Evolutionary conservation across 2,329 filamentous ascomycete species (phyloP), one percentile per base, ranked within the genome.

Genomic region (Epichloe festucae): DNA sequence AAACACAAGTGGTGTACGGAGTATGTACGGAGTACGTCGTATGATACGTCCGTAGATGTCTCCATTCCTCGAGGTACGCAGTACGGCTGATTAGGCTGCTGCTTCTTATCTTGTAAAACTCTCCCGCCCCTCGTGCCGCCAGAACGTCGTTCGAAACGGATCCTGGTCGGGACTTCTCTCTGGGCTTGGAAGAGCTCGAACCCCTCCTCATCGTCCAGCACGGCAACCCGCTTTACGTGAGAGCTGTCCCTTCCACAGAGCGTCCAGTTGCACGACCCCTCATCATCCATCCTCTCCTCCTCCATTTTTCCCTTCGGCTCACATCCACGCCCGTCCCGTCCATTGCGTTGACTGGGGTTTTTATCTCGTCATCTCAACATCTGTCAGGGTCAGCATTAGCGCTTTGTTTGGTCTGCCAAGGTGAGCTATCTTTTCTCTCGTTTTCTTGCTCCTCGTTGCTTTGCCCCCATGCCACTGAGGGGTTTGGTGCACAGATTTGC

Each of bases 241-340:
- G 40, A 17, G 11, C 40, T 27, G n/a, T 48, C 36, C 27, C 17
- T 34, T 48, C 46, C 46, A 41, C 46, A 17, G 11, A 11, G 36
- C 46, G 14, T 49, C 5, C n/a, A 19, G 23, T 49, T 27, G 48
- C 44, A 47, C 40, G 45, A 47, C 45, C 52, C 48, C 44, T 53
- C 44, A 21, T 46, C 45, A 2, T 49, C 34, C 11, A 39, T 50
- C 14, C 14, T 43, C 40, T 38, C 48, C 23, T 49, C 17, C 12
- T 43, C 40, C 39, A 27, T 10, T 4, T 14, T 34, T 19, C 19
- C 34, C 15, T 41, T 8, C 48, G 14, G 31, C 40, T 42, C 39
- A 34, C 39, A 21, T 31, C 47, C 5, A 34, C 39, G 42, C 27
- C 11, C 8, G 40, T 42, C 27, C 11, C 8, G 40, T 42, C 7